Percentiles rank a stretch among this genome's conserved stretches.
Conservation (phyloP, 2,329 filamentous ascomycete genomes). For the Parasarocladium wereldwijsianum region DNA sequence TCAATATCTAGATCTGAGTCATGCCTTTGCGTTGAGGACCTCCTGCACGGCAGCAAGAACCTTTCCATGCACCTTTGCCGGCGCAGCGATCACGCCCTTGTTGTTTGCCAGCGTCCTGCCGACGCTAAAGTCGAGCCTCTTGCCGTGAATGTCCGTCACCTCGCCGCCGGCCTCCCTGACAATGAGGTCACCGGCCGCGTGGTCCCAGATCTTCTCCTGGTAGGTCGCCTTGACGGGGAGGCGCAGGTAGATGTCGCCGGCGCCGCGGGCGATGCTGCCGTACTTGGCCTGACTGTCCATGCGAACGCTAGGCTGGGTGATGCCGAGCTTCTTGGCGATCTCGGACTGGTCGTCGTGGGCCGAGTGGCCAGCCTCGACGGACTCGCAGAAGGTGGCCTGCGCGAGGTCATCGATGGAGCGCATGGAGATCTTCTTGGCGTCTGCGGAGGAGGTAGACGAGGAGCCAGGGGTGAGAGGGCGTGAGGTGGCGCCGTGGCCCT, state of each 20-base stretch:
- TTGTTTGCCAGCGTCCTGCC: conserved; percentile 80
- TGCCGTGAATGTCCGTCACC: conserved; percentile 80
- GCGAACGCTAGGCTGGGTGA: conserved; percentile 76
- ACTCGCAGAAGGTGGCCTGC: conserved; percentile 88
- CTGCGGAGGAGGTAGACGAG: conserved; percentile 25
- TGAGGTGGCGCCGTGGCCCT: conserved; percentile 67
- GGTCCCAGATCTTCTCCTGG: conserved; percentile 99
- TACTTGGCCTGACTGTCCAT: conserved; percentile 99
- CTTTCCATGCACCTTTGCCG: conserved; percentile 55
- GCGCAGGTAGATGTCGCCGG: conserved; percentile 86
- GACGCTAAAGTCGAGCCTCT: conserved; percentile 69
- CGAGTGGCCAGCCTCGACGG: conserved; percentile 85
- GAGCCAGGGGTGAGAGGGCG: conserved; percentile 45
- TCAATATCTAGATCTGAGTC: conserved; percentile 4
- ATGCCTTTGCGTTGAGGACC: conserved; percentile 40
- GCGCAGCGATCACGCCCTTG: conserved; percentile 86
- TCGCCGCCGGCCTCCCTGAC: conserved; percentile 86
- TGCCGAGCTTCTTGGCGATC: conserved; percentile 68
- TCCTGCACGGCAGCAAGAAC: conserved; percentile 74
- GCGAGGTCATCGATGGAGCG: conserved; percentile 58
- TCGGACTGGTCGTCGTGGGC: conserved; percentile 75
- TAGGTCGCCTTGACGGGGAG: conserved; percentile 77
- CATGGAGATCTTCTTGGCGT: conserved; percentile 59
- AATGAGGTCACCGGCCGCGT: conserved; percentile 87
- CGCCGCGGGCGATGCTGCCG: conserved; percentile 82